A percentile compares a stretch with the other conserved stretches of the same genome.
Evolutionary conservation across 1,139 yeast genomes (phyloP).

Genomic region (Hansenula sp.): DNA sequence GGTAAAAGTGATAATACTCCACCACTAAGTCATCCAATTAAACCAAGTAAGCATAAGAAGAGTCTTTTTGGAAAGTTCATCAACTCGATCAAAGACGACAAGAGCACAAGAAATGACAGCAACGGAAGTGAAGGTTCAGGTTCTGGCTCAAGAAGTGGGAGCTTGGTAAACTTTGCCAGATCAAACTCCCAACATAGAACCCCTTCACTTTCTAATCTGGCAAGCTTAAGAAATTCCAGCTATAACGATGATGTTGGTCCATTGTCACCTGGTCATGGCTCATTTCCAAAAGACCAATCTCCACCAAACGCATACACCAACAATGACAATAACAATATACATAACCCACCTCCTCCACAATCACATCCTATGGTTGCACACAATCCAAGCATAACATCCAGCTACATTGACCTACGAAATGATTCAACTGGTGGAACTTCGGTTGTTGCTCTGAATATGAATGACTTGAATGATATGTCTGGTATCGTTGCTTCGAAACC

Average conservation of each 20-base stretch:
- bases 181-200: neutral
- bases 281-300: neutral
- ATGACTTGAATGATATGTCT: conserved; percentile 47
- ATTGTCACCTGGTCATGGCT: neutral
- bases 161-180: neutral
- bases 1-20: conserved; percentile 39
- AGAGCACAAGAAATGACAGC: conserved; percentile 10
- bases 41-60: conserved; percentile 34
- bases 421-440: conserved; percentile 12
- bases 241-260: conserved; percentile 1
- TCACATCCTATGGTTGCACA: conserved; percentile 1
- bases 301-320: neutral
- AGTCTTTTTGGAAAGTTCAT: conserved; percentile 47
- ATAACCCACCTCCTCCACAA: neutral
- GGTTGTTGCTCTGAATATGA: conserved; percentile 23
- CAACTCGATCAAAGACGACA: conserved; percentile 38
- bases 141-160: neutral
- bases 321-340: neutral
- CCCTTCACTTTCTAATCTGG: conserved; percentile 1
- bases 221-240: neutral
- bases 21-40: conserved; percentile 47
- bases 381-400: conserved; percentile 23
- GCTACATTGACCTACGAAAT: conserved; percentile 2
- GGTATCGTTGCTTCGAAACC: conserved; percentile 37
- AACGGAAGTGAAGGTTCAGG: neutral